Evolutionary conservation across 1,284 basidiomycete species (phyloP), one percentile per base, ranked within the genome.

Genomic region (Xerocomus cyaneibrunnescens): DNA sequence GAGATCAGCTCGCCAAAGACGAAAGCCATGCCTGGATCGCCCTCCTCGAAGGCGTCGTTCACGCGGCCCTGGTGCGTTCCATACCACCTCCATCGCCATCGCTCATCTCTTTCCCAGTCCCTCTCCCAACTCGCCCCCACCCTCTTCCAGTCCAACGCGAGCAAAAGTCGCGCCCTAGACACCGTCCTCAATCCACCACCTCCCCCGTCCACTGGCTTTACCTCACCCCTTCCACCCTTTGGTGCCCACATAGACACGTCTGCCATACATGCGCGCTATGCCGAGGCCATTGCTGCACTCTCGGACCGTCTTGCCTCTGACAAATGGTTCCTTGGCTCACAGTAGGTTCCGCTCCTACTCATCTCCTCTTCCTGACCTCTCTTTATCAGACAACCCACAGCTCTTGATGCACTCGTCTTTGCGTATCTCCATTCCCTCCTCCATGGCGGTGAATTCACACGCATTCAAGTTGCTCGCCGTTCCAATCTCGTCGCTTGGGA

Each of bases 401-500:
- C 84, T 1, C 77, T 92, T 12, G 89, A 92, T 64, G 89, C 89
- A 2, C 79, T 90, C 38, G 73, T 80, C 9, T 92, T 91, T 62
- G 89, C 89, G 1, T 91, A 91, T 58, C 72, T 92, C 9, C 83
- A 89, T 65, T 75, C 73, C 51, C 76, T 89, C 17, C 71, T 89
- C 7, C 72, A 80, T 41, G 75, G 77, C 16, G 69, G 72, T 40
- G 79, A 83, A 45, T 60, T 59, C 25, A 64, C 74, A 12, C 78
- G 85, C 28, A 75, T 82, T 31, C 84, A 88, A 61, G 81, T 90
- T 21, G 79, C 81, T 14, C 78, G 81, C 45, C 80, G 81, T 51
- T 79, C 80, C 28, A 92, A 92, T 62, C 81, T 92, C 28, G 80
- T 89, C 36, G 77, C 79, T 36, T 92, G 89, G 88, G 88, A 91